Conservation (phyloP, 2,329 filamentous ascomycete species). For the Aureobasidium vineae region DNA sequence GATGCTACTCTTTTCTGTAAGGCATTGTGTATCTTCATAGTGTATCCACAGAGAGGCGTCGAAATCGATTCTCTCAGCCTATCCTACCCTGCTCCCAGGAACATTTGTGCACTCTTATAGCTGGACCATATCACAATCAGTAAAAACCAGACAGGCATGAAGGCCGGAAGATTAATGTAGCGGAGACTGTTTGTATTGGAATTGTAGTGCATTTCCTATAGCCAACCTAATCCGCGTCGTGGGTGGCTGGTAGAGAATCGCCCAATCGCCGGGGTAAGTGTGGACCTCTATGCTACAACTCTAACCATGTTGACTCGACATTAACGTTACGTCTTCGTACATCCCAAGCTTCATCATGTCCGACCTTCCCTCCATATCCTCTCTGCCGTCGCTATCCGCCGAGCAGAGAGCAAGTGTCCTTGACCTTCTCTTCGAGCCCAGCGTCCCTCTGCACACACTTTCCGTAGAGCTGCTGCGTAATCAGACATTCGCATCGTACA, state of each 20-base stretch:
- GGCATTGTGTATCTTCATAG: no score
- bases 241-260: neutral
- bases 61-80: no score
- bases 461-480: slow-evolving; percentile 65
- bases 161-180: neutral
- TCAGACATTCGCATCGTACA: slow-evolving; percentile 64
- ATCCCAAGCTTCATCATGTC: neutral
- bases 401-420: slow-evolving; percentile 59
- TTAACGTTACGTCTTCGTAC: neutral
- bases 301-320: neutral
- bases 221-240: neutral
- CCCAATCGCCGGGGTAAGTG: slow-evolving; percentile 2
- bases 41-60: no score
- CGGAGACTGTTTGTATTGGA: neutral
- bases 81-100: no score
- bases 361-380: slow-evolving; percentile 58
- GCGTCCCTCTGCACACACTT: slow-evolving; percentile 68
- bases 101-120: no score
- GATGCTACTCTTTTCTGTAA: no score
- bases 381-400: slow-evolving; percentile 57
- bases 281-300: neutral
- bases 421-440: slow-evolving; percentile 83
- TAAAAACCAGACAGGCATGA: neutral
- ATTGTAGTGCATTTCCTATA: neutral
- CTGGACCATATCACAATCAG: no score